A percentile compares a stretch with the other conserved stretches of the same genome.
Conservation (phyloP, 228 moss, liverwort and hornwort genomes). For the Sphagnum fallax region DNA sequence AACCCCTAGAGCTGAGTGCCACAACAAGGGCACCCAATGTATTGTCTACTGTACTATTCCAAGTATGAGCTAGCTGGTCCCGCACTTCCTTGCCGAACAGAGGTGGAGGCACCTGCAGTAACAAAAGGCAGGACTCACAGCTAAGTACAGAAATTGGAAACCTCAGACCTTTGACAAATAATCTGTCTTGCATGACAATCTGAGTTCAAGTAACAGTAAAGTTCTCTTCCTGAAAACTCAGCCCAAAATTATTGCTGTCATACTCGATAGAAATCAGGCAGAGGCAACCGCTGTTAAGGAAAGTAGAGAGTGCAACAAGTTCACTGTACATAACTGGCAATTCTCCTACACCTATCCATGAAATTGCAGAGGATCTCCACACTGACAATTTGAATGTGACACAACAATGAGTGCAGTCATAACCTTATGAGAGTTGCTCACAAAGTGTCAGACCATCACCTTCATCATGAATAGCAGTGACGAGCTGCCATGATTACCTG, state of each 20-base stretch:
- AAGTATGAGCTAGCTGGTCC: conserved; percentile 68
- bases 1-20: conserved; percentile 46
- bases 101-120: conserved; percentile 62
- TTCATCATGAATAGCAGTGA: too few relatives aligned
- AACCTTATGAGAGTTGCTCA: too few relatives aligned
- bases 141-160: neutral
- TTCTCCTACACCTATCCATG: too few relatives aligned
- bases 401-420: too few relatives aligned
- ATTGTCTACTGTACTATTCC: conserved; percentile 73
- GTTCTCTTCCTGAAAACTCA: neutral
- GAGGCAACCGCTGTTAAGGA: neutral
- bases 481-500: too few relatives aligned
- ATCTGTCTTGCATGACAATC: too few relatives aligned
- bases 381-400: too few relatives aligned
- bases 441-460: too few relatives aligned
- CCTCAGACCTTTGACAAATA: neutral
- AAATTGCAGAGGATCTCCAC: too few relatives aligned
- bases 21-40: conserved; percentile 55
- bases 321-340: neutral
- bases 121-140: neutral
- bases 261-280: neutral
- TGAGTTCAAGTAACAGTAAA: neutral
- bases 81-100: conserved; percentile 60
- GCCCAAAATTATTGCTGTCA: too few relatives aligned
- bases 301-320: neutral